phyloP scores from a whole-genome alignment of 2,329 filamentous ascomycete species.

The Boeremia lycopersici region DNA sequence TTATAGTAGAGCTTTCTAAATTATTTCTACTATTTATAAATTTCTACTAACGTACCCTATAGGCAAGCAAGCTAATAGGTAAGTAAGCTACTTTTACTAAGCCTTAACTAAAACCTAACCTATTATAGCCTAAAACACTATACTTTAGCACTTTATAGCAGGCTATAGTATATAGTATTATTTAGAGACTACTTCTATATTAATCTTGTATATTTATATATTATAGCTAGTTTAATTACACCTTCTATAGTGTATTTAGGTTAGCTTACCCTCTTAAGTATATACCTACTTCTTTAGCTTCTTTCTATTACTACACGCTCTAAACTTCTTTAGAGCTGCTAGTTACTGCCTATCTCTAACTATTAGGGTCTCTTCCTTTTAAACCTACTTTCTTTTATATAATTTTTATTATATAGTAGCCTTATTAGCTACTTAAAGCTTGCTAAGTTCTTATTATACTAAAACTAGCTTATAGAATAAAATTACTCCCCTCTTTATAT shows the following conservation, averaged over 20 bases:
- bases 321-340: too few species aligned
- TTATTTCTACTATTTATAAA: too few species aligned
- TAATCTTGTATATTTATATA: background rate
- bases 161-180: too few species aligned
- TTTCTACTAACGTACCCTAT: too few species aligned
- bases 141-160: background rate
- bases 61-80: background rate
- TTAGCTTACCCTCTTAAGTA: background rate
- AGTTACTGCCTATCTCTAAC: too few species aligned
- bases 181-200: constrained; percentile 1
- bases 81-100: background rate
- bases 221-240: background rate
- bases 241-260: background rate
- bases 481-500: background rate
- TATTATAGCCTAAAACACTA: background rate
- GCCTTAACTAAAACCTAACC: background rate
- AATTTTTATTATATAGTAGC: too few species aligned
- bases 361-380: too few species aligned
- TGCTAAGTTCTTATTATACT: background rate
- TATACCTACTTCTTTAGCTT: constrained; percentile 1
- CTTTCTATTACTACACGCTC: constrained; percentile 10
- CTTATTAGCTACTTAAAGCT: too few species aligned
- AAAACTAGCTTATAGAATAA: background rate
- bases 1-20: too few species aligned
- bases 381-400: too few species aligned